Percentiles rank a stretch among this genome's conserved stretches.
Conservation (phyloP, 2,329 filamentous ascomycete species). For the Botrytis hyacinthi region DNA sequence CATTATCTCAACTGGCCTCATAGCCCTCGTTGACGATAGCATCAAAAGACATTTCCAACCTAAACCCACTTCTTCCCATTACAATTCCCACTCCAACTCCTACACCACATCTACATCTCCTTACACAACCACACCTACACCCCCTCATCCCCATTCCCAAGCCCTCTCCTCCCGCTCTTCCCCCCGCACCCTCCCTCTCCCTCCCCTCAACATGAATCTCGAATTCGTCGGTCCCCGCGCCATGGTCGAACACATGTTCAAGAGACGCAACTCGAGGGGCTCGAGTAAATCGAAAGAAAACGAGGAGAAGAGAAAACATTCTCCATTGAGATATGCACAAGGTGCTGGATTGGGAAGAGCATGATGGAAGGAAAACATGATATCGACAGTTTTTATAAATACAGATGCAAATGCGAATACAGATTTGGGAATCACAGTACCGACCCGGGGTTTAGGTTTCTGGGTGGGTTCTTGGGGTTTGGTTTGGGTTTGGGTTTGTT, state of each 20-base stretch:
- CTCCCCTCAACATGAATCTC: slow-evolving; percentile 50
- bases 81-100: slow-evolving; percentile 58
- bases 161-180: slow-evolving; percentile 30
- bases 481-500: background rate
- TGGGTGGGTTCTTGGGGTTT: background rate
- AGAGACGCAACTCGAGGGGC: slow-evolving; percentile 44
- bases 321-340: slow-evolving; percentile 26
- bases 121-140: slow-evolving; percentile 71
- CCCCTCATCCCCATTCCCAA: slow-evolving; percentile 41
- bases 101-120: slow-evolving; percentile 49
- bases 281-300: slow-evolving; percentile 29
- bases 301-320: slow-evolving; percentile 16
- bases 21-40: slow-evolving; percentile 85
- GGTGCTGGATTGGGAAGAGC: slow-evolving; percentile 18
- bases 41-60: slow-evolving; percentile 57
- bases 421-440: slow-evolving; percentile 7
- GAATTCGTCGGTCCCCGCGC: slow-evolving; percentile 62
- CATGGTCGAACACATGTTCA: slow-evolving; percentile 63
- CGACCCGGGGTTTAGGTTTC: background rate
- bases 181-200: slow-evolving; percentile 44
- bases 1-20: slow-evolving; percentile 84
- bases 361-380: background rate
- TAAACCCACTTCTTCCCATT: slow-evolving; percentile 47
- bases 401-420: background rate
- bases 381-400: background rate